phyloP scores from a whole-genome alignment of 805 yeast species.

The Wickerhamiella cacticola region DNA sequence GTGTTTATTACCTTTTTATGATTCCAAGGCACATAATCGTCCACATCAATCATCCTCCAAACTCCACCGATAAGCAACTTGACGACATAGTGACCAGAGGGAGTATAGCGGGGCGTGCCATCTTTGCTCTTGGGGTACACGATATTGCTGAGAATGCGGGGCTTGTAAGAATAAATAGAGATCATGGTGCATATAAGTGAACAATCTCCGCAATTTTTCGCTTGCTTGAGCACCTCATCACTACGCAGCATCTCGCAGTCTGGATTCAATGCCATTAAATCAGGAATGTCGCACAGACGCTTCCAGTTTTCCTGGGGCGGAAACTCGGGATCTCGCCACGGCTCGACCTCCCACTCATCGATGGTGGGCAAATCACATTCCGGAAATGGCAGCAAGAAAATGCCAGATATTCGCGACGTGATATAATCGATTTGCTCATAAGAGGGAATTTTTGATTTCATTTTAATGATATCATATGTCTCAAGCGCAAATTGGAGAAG shows the following conservation, averaged over 20 bases:
- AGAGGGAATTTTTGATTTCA: constrained; percentile 12
- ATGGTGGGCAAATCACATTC: background rate
- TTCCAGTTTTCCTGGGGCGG: background rate
- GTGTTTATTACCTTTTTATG: background rate
- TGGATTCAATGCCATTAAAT: background rate
- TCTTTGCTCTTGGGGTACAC: constrained; percentile 14
- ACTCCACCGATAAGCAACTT: constrained; percentile 43
- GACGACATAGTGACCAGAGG: constrained; percentile 31
- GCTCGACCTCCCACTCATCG: background rate
- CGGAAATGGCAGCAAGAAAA: constrained; percentile 25
- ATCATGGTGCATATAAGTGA: constrained; percentile 62
- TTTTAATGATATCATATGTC: constrained; percentile 20
- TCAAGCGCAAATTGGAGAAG: constrained; percentile 13
- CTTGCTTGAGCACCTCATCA: constrained; percentile 17
- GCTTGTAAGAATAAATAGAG: constrained; percentile 29
- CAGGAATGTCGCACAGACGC: background rate
- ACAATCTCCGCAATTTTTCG: constrained; percentile 41
- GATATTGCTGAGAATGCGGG: constrained; percentile 17
- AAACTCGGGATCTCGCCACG: constrained; percentile 3
- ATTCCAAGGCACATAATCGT: constrained; percentile 36
- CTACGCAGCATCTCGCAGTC: background rate
- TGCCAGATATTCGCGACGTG: constrained; percentile 25
- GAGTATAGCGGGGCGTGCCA: constrained; percentile 18
- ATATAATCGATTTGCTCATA: constrained; percentile 27
- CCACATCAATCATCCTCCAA: constrained; percentile 36